Base-by-base conservation (phyloP, 2,329 filamentous ascomycete genomes). In the Boeremia lycopersici region DNA sequence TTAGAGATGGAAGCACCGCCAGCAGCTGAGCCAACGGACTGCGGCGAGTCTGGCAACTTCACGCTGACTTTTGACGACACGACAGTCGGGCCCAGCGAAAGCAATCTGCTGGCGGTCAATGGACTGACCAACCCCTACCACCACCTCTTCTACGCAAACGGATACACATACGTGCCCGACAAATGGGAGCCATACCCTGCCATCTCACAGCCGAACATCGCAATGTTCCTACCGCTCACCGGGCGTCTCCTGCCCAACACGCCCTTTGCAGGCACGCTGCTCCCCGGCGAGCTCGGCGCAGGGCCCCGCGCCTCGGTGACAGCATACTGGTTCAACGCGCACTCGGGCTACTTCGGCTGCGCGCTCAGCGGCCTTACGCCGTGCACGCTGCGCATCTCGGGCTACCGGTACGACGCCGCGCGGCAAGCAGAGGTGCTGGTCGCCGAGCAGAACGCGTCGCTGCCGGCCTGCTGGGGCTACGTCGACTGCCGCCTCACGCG, bases 251-350 rank as follows among this genome's bases (percentile, higher is more conserved):
- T 62, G 31, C 60, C 59, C 33, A 72, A 62, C 60, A 71, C 59
- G 11, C 60, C 70, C 0, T 69, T 69, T 44, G 70, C 64, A 48
- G 74, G 74, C 19, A 63, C 66, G 3, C 54, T 78, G 30, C 63
- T 74, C 3, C 73, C 76, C 1, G 81, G 81, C 12, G 78, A 80
- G 50, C 76, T 84, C 51, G 77, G 77, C 6, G 78, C 77, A 9
- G 79, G 80, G 2, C 73, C 74, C 26, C 76, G 75, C 11, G 74
- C 76, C 10, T 69, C 67, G 26, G 71, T 78, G 44, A 64, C 74
- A 10, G 75, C 76, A 9, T 83, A 79, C 72, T 82, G 79, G 77
- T 83, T 84, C 72, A 74, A 82, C 61, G 78, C 78, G 2, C 73
- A 74, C 53, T 76, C 73, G 35, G 79, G 73, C 1, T 79, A 73